Evolutionary conservation across 306 rosid species (phyloP), one percentile per base, ranked within the genome.

Genomic region (Oxytropis ochrocephala): DNA sequence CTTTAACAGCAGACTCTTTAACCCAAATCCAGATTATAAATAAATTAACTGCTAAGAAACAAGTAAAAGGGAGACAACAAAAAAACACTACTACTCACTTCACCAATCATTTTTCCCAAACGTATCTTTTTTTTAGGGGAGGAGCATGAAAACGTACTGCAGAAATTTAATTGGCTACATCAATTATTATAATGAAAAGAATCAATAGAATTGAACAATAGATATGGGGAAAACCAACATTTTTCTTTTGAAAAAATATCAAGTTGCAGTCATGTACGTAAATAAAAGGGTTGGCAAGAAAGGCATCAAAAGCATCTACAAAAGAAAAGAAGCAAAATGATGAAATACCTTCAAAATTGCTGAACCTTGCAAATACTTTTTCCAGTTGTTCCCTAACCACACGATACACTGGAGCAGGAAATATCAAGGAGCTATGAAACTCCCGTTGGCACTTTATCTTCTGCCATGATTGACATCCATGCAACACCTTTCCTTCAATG

Each of bases 361-460:
- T 78, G 75, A 87, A 85, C 64, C 84, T 83, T 75, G 67, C 74
- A 65, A 91, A 74, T 62, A 87, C 61, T 35, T 84, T 51, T 39
- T 85, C 81, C 78, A 94, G 70, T 70, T 87, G 86, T 67, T 67
- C 78, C 80, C 77, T 59, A 43, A 94, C 83, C 69, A 85, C 97
- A 39, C 9, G 21, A 65, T 85, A 91, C 59, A 91, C 91, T 41
- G 82, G 87, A 52, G 29, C 38, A 13, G 95, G 74, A 66, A 91
- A 91, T 49, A 79, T 84, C 79, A 94, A 66, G 69, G 95, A 81
- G 77, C 85, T 90, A 73, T 84, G 86, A 65, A 94, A 94, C 64
- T 83, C 67, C 83, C 67, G 97, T 80, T 88, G 91, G 76, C 96
- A 91, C 78, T 72, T 82, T 55, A 94, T 89, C 89, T 94, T 94